Percentiles rank a stretch among this genome's conserved stretches.
phyloP scores from a whole-genome alignment of 225 moss, liverwort and hornwort genomes.

The Pleurozium schreberi region DNA sequence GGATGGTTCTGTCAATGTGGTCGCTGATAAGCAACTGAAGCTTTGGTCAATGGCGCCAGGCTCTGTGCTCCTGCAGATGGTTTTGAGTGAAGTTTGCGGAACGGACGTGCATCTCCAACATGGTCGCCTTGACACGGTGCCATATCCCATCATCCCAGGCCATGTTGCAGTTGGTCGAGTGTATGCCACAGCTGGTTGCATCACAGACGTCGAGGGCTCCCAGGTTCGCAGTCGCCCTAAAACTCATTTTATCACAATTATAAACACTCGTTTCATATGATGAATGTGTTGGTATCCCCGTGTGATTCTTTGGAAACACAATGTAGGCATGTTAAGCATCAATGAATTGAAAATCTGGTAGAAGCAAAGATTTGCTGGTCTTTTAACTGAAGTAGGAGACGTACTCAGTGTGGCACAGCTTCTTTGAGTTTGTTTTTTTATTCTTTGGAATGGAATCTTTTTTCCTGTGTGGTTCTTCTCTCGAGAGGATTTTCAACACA shows the following conservation, averaged over 20 bases:
- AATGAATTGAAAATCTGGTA: not conserved
- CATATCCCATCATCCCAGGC: conserved; percentile 77
- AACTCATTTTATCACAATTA: not conserved
- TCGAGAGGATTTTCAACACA: not conserved
- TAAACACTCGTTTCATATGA: not conserved
- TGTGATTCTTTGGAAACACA: not conserved
- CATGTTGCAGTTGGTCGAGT: conserved; percentile 76
- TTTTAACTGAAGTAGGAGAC: not conserved
- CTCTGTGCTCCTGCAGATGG: conserved; percentile 52
- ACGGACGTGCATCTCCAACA: conserved; percentile 74
- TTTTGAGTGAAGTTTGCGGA: conserved; percentile 65
- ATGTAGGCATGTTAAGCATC: not conserved
- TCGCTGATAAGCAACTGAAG: conserved; percentile 16
- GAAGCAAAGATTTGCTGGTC: not conserved
- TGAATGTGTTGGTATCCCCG: not conserved
- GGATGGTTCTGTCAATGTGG: conserved; percentile 20
- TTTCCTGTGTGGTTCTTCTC: not conserved
- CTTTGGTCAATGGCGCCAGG: conserved; percentile 52
- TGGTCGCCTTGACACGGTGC: conserved; percentile 59
- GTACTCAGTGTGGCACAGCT: not conserved
- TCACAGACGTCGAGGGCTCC: conserved; percentile 48
- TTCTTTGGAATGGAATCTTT: not conserved
- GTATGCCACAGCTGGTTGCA: conserved; percentile 25
- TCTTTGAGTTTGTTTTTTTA: not conserved
- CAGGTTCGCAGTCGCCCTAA: conserved; percentile 5